Percentiles rank a stretch among this genome's conserved stretches.
phyloP scores from a whole-genome alignment of 345 rosid species.

The Linum usitatissimum region DNA sequence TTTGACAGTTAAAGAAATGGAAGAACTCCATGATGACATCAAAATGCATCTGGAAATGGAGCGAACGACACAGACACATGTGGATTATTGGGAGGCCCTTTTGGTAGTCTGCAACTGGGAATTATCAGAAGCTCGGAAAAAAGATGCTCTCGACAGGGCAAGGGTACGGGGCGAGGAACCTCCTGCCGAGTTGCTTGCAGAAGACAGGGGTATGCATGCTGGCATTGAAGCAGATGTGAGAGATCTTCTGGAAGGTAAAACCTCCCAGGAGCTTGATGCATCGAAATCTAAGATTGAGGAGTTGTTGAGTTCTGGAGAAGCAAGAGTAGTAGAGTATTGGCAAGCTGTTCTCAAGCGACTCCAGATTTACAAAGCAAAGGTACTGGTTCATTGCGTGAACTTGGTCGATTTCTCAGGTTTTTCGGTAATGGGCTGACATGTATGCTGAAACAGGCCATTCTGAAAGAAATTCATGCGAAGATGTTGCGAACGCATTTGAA shows the following conservation, averaged over 20 bases:
- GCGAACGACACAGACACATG: conserved; percentile 54
- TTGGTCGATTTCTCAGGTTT: not conserved
- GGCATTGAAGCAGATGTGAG: conserved; percentile 77
- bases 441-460: conserved; percentile 51
- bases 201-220: conserved; percentile 88
- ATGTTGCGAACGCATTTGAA: conserved; percentile 70
- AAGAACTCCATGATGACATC: conserved; percentile 88
- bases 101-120: conserved; percentile 89
- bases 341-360: conserved; percentile 89
- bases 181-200: conserved; percentile 83
- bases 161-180: conserved; percentile 91
- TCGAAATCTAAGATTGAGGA: conserved; percentile 58
- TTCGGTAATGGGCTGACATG: conserved; percentile 6
- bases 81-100: conserved; percentile 93
- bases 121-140: conserved; percentile 77
- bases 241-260: conserved; percentile 70
- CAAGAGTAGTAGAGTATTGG: conserved; percentile 96
- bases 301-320: conserved; percentile 80
- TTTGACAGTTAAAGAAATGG: conserved; percentile 80
- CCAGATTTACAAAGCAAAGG: conserved; percentile 90
- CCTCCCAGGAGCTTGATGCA: conserved; percentile 55
- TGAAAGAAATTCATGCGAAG: conserved; percentile 83
- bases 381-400: conserved; percentile 14
- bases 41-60: conserved; percentile 94
- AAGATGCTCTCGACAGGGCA: conserved; percentile 84